Percentiles rank a stretch among this genome's conserved stretches.
These are phyloP conservation scores for Calycina marina DNA, from an alignment of 2,329 filamentous ascomycete species.

Conservation along the genomic window DNA sequence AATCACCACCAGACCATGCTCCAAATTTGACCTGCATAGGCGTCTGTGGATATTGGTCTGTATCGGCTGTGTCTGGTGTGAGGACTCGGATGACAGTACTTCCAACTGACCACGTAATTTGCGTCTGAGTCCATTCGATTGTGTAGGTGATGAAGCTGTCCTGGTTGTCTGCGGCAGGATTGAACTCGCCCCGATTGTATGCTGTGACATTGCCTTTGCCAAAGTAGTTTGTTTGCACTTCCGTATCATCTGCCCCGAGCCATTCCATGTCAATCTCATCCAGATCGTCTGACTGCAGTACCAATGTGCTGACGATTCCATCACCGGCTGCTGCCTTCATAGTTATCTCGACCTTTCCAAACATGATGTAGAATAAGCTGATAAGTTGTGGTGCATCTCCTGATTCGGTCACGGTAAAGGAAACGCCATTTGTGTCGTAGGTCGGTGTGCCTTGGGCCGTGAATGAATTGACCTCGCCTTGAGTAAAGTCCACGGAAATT, in stretches of 20 bases:
- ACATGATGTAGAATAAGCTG: conserved; percentile 98
- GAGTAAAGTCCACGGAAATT: conserved; percentile 72
- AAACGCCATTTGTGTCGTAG: conserved; percentile 63
- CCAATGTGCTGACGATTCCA: conserved; percentile 85
- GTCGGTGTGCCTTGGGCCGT: conserved; percentile 51
- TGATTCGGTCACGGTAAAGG: conserved; percentile 62
- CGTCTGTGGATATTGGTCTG: conserved; percentile 77
- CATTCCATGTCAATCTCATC: conserved; percentile 98
- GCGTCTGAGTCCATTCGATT: conserved; percentile 76
- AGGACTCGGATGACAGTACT: conserved; percentile 65
- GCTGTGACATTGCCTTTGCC: conserved; percentile 74
- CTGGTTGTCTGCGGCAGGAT: conserved; percentile 55
- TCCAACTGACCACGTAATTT: conserved; percentile 78
- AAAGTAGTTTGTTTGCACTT: conserved; percentile 97
- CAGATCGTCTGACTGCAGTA: conserved; percentile 78
- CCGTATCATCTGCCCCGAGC: conserved; percentile 59
- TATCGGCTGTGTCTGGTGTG: conserved; percentile 50
- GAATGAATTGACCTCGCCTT: conserved; percentile 68
- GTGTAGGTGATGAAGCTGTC: conserved; percentile 70
- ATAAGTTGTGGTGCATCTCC: conserved; percentile 77
- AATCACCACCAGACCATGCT: conserved; percentile 82
- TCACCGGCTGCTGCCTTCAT: conserved; percentile 77
- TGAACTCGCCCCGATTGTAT: conserved; percentile 81
- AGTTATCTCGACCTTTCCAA: conserved; percentile 74
- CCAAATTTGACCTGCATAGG: conserved; percentile 93